phyloP scores from a whole-genome alignment of 768 basidiomycete genomes.

The Mycena galericulata region DNA sequence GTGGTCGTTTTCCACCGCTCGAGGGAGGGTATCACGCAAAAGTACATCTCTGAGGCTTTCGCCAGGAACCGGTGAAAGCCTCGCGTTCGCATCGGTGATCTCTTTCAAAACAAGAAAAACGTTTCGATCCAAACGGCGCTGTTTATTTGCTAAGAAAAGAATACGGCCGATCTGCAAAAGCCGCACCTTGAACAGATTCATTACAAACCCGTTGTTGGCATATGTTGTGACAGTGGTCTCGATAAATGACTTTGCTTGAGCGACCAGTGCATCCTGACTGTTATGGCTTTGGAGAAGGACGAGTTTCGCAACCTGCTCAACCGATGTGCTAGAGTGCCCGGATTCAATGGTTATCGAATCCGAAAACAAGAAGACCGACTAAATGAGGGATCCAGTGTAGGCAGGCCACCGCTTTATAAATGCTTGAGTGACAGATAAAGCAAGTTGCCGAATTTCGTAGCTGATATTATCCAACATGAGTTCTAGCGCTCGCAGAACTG shows the following conservation, averaged over 20 bases:
- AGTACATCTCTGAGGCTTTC: conserved; percentile 59
- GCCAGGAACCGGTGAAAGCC: conserved; percentile 40
- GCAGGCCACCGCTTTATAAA: conserved; percentile 72
- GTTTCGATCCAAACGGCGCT: conserved; percentile 60
- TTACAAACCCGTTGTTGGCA: conserved; percentile 67
- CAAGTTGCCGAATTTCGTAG: conserved; percentile 76
- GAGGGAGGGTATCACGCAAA: conserved; percentile 66
- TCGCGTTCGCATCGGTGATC: conserved; percentile 53
- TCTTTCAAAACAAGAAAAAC: conserved; percentile 68
- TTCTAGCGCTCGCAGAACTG: conserved; percentile 64
- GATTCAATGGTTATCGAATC: background rate
- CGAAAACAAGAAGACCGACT: conserved; percentile 50
- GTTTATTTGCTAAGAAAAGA: background rate
- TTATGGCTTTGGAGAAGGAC: conserved; percentile 60
- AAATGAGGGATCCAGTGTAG: conserved; percentile 64
- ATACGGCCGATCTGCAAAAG: background rate
- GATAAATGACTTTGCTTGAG: conserved; percentile 69
- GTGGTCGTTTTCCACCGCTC: conserved; percentile 63
- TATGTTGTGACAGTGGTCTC: conserved; percentile 66
- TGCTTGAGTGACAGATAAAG: conserved; percentile 69
- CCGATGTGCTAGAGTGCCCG: conserved; percentile 51
- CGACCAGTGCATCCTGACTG: conserved; percentile 68
- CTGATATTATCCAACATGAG: conserved; percentile 65
- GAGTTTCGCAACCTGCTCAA: conserved; percentile 64
- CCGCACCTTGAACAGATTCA: conserved; percentile 68